phyloP scores from a whole-genome alignment of 2,329 filamentous ascomycete genomes.

The Claviceps maximensis region DNA sequence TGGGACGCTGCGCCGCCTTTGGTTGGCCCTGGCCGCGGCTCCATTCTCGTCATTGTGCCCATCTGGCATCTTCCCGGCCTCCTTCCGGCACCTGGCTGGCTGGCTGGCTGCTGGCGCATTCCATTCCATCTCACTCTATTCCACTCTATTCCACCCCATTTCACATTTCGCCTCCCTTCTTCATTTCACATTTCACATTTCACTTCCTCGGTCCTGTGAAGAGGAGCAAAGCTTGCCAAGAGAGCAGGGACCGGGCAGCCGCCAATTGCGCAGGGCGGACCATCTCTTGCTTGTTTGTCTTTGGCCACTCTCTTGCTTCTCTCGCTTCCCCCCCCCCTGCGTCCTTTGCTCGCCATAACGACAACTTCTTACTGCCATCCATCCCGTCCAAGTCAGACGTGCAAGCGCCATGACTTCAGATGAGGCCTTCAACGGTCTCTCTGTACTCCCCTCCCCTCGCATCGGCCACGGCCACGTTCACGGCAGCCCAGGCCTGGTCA shows the following conservation, averaged over 20 bases:
- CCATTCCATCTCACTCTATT: not conserved
- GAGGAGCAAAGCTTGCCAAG: not conserved
- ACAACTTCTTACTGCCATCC: no score
- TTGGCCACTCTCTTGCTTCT: no score
- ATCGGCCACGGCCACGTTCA: not conserved
- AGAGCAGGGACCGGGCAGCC: not conserved
- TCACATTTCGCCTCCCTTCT: no score
- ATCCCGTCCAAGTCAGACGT: not conserved
- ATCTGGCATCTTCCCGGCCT: not conserved
- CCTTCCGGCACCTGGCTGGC: not conserved
- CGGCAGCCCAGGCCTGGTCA: not conserved
- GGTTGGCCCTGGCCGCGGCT: not conserved
- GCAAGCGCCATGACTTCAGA: not conserved
- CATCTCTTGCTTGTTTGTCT: not conserved
- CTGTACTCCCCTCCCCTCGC: not conserved
- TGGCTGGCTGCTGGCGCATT: no score
- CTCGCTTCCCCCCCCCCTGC: no score
- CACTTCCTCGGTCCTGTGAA: not conserved
- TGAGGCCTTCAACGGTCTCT: not conserved
- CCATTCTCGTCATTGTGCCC: not conserved
- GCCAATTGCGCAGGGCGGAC: not conserved
- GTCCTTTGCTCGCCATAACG: no score
- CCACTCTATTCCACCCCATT: not conserved
- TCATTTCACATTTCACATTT: not conserved
- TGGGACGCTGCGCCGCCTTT: not conserved